Conservation (phyloP, 768 basidiomycete species). For the Kwoniella europaea region DNA sequence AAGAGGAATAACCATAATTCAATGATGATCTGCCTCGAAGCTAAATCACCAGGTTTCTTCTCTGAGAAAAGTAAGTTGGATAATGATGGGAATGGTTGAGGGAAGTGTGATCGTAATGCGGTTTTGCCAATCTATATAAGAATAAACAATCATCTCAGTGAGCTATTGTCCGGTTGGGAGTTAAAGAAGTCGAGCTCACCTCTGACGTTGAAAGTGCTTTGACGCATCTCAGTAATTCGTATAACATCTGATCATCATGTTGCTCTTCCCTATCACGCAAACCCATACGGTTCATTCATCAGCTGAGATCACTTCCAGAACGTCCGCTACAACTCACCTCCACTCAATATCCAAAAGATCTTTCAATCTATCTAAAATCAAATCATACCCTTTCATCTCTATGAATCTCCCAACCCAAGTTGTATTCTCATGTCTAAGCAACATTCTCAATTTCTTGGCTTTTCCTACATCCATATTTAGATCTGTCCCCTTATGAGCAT, state of each 20-base stretch:
- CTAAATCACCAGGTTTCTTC: slow-evolving; percentile 95
- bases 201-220: slow-evolving; percentile 80
- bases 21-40: slow-evolving; percentile 84
- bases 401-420: slow-evolving; percentile 89
- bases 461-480: slow-evolving; percentile 77
- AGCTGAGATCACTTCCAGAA: slow-evolving; percentile 19
- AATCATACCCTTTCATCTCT: slow-evolving; percentile 79
- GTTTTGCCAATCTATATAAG: slow-evolving; percentile 86
- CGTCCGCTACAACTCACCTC: slow-evolving; percentile 66
- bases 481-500: slow-evolving; percentile 41
- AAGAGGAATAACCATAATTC: slow-evolving; percentile 86
- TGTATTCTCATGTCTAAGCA: slow-evolving; percentile 90
- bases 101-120: slow-evolving; percentile 85
- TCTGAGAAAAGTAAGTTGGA: slow-evolving; percentile 88
- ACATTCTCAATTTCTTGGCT: slow-evolving; percentile 81
- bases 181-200: too few relatives aligned
- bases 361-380: slow-evolving; percentile 78
- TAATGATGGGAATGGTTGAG: slow-evolving; percentile 83
- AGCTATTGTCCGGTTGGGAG: too few relatives aligned
- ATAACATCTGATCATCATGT: slow-evolving; percentile 91
- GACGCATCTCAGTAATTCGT: slow-evolving; percentile 89
- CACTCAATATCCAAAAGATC: slow-evolving; percentile 95
- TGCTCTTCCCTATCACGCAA: slow-evolving; percentile 78
- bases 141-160: too few relatives aligned
- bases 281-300: neutral